Evolutionary conservation across 129 eudicot species (phyloP).

Genomic region (Calendula officinalis): DNA sequence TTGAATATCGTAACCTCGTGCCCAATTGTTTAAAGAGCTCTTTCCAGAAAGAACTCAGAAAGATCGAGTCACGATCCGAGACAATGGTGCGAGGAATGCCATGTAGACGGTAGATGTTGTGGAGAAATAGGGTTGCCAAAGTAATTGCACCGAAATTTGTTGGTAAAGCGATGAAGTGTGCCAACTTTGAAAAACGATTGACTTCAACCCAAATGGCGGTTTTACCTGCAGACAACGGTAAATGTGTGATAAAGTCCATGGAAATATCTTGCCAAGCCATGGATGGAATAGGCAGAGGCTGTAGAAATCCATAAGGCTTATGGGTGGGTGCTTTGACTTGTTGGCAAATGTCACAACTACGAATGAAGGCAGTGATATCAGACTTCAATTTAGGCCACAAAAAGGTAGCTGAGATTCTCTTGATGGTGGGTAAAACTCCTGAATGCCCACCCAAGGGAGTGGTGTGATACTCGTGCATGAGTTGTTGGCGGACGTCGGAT

Average conservation of each 20-base stretch:
- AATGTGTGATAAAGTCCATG: constrained; percentile 19
- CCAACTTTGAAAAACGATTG: not conserved
- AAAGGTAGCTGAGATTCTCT: not conserved
- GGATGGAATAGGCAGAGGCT: not conserved
- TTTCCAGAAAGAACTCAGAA: constrained; percentile 10
- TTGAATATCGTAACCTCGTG: not conserved
- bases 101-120: not conserved
- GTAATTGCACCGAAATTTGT: not conserved
- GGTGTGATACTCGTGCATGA: constrained; percentile 1
- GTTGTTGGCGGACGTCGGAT: not conserved
- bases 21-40: not conserved
- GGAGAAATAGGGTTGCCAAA: not conserved
- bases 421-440: not conserved
- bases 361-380: not conserved
- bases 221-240: constrained; percentile 3
- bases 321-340: not conserved
- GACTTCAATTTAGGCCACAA: not conserved
- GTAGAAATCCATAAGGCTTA: constrained; percentile 6
- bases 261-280: not conserved
- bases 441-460: not conserved
- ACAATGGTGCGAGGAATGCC: constrained; percentile 13
- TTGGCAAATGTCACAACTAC: not conserved
- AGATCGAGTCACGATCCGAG: not conserved
- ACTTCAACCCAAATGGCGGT: not conserved
- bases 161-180: constrained; percentile 1